A percentile compares a stretch with the other conserved stretches of the same genome.
Evolutionary conservation across 768 basidiomycete genomes (phyloP).

Genomic region (Suillus decipiens): DNA sequence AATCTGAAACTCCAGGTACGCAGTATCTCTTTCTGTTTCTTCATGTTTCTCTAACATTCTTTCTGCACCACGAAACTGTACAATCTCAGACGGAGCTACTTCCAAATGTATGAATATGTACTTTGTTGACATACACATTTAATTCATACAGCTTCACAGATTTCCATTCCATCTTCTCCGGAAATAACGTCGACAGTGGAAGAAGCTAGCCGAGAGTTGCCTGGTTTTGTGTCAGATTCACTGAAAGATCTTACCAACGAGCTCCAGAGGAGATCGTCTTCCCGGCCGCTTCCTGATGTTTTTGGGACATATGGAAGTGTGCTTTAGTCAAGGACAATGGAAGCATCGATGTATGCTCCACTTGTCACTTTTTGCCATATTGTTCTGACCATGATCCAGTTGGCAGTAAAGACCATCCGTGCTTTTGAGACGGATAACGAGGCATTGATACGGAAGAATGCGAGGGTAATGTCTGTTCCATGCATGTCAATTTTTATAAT

Average conservation of each 20-base stretch:
- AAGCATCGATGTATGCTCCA: background rate
- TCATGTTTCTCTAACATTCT: too few relatives aligned
- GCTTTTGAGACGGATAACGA: background rate
- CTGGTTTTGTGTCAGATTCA: background rate
- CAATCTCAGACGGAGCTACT: too few relatives aligned
- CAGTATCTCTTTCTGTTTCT: too few relatives aligned
- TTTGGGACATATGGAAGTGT: background rate
- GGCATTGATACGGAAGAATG: background rate
- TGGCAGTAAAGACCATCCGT: background rate
- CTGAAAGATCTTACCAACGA: background rate
- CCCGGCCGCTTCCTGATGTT: background rate
- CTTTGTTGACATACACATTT: too few relatives aligned
- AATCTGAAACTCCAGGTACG: too few relatives aligned
- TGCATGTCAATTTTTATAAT: background rate
- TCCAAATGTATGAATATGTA: too few relatives aligned
- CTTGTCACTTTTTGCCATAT: background rate
- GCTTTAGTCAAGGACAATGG: background rate
- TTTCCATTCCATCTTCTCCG: too few relatives aligned
- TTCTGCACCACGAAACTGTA: too few relatives aligned
- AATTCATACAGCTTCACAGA: too few relatives aligned
- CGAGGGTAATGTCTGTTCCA: background rate
- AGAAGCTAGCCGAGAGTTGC: too few relatives aligned
- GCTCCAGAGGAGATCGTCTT: background rate
- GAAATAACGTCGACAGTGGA: too few relatives aligned
- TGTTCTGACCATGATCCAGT: background rate